Evolutionary conservation across 2,329 filamentous ascomycete genomes (phyloP).

Genomic region (Aspergillus sp.): DNA sequence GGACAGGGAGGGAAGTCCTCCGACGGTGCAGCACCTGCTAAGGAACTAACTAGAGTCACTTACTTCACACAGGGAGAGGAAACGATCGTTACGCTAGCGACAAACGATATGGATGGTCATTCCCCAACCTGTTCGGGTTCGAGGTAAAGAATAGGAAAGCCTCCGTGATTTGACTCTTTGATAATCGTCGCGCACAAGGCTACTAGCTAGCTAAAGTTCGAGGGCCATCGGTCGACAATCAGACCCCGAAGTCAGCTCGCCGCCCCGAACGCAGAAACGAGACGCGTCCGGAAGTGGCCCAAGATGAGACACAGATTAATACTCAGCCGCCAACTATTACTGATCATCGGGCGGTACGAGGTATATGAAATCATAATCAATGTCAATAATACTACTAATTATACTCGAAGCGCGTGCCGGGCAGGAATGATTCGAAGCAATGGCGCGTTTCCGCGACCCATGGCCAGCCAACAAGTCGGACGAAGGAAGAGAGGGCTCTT

Average conservation of each 20-base stretch:
- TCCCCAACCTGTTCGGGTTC: neutral
- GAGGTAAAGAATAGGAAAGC: constrained; percentile 6
- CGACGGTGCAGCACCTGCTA: neutral
- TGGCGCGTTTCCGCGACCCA: constrained; percentile 2
- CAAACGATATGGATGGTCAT: neutral
- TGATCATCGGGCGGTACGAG: constrained; percentile 2
- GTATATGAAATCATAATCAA: constrained; percentile 7
- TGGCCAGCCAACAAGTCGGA: neutral
- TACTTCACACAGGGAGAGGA: neutral
- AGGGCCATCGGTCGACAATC: constrained; percentile 4
- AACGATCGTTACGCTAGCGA: constrained; percentile 6
- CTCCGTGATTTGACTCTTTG: neutral
- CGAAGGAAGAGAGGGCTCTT: neutral
- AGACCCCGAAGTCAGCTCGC: constrained; percentile 3
- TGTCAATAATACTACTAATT: neutral
- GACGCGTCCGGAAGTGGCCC: constrained; percentile 12
- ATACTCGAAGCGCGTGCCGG: neutral
- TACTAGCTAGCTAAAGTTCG: neutral
- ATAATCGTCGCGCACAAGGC: constrained; percentile 1
- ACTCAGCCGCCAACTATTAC: constrained; percentile 2
- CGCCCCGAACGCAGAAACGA: constrained; percentile 11
- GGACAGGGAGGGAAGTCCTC: constrained; percentile 5
- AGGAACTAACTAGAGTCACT: neutral
- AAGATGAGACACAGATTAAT: neutral
- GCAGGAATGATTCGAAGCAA: neutral